Conservation (phyloP, 192 early-diverging fungal genomes). For the Coemansia sp. region DNA sequence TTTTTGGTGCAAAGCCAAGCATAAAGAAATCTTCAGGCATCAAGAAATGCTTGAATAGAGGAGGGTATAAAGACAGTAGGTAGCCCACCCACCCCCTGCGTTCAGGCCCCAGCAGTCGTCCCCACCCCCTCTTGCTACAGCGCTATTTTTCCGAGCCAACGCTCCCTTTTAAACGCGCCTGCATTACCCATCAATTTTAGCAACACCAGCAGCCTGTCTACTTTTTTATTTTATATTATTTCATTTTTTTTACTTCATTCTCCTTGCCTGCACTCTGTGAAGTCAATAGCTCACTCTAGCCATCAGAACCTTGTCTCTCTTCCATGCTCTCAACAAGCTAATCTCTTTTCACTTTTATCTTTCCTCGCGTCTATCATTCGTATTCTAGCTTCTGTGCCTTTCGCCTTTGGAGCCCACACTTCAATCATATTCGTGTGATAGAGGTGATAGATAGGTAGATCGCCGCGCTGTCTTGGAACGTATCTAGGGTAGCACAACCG, state of each 20-base stretch:
- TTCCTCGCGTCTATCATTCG: background rate
- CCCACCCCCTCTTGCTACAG: slow-evolving; percentile 9
- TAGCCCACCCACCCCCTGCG: slow-evolving; percentile 4
- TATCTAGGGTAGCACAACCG: background rate
- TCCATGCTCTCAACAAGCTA: background rate
- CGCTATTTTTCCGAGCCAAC: slow-evolving; percentile 47
- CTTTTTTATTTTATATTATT: slow-evolving; percentile 2
- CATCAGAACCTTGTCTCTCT: background rate
- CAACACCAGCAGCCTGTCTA: slow-evolving; percentile 35
- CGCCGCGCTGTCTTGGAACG: background rate
- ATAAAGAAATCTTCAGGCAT: background rate
- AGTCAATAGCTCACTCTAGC: slow-evolving; percentile 1
- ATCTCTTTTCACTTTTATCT: slow-evolving; percentile 3
- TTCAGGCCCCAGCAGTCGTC: background rate
- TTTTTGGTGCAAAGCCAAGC: background rate
- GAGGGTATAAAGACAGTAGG: slow-evolving; percentile 7
- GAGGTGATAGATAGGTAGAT: background rate
- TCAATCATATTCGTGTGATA: background rate
- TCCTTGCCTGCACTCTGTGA: background rate
- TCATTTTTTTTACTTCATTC: background rate
- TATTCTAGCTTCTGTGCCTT: too few species aligned
- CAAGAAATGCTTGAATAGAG: background rate
- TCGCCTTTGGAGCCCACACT: background rate
- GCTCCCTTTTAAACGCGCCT: slow-evolving; percentile 55
- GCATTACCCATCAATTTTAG: slow-evolving; percentile 54